Evolutionary conservation across 1,284 basidiomycete species (phyloP).

Genomic region (Heterobasidion occidentale): DNA sequence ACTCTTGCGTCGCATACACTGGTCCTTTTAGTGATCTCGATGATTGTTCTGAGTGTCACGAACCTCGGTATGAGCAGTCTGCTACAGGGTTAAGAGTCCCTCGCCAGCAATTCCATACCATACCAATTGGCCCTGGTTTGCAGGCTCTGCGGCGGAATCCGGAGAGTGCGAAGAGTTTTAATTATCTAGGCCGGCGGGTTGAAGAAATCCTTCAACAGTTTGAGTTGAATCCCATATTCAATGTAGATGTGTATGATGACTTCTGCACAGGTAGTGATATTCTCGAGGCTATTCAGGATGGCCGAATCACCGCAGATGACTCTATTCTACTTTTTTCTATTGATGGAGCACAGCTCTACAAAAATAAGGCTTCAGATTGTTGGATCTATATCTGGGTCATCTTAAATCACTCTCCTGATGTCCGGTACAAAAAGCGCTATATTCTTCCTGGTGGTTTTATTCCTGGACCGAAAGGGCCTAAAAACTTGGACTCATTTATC

Average conservation of each 20-base stretch:
- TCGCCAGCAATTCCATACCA: no score
- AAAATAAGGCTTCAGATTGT: conserved; percentile 16
- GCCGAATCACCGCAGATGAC: conserved; percentile 9
- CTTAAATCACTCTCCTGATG: conserved; percentile 13
- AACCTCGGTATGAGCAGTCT: no score
- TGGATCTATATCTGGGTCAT: conserved; percentile 22
- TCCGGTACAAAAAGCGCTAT: conserved; percentile 16
- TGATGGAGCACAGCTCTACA: conserved; percentile 23
- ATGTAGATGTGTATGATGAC: conserved; percentile 4
- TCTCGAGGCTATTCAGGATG: conserved; percentile 8
- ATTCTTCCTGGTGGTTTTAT: conserved; percentile 18
- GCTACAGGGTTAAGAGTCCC: no score
- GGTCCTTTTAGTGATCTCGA: no score
- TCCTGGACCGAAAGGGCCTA: conserved; percentile 16
- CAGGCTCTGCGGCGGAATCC: no score
- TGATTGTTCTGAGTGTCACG: no score
- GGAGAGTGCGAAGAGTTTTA: no score
- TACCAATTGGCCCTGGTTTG: no score
- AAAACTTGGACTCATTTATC: conserved; percentile 20
- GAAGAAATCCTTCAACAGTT: no score
- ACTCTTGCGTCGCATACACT: no score
- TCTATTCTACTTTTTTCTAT: conserved; percentile 16
- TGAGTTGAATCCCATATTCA: no score
- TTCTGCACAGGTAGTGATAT: conserved; percentile 14
- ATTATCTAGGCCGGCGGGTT: no score